Evolutionary conservation across 805 yeast genomes (phyloP).

Genomic region (Metschnikowia lunata): DNA sequence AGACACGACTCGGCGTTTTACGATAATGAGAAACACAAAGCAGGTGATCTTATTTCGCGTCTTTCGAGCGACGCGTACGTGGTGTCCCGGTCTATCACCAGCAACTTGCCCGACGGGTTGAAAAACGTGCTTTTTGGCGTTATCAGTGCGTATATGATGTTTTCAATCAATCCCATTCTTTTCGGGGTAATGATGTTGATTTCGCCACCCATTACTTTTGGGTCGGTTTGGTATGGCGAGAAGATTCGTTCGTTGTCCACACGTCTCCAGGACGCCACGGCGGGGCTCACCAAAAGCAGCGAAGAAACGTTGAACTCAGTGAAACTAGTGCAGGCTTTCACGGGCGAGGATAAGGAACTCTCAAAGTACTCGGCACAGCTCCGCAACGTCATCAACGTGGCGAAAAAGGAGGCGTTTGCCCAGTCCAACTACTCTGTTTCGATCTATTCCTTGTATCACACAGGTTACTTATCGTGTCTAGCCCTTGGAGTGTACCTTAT

Average conservation of each 20-base stretch:
- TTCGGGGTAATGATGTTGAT: constrained; percentile 42
- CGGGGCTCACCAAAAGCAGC: constrained; percentile 40
- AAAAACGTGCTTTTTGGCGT: constrained; percentile 41
- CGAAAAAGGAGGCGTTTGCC: constrained; percentile 42
- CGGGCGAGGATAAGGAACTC: constrained; percentile 40
- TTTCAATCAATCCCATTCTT: constrained; percentile 36
- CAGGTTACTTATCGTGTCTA: constrained; percentile 40
- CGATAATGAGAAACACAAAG: constrained; percentile 42
- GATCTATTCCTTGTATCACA: constrained; percentile 38
- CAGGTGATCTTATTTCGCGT: constrained; percentile 43
- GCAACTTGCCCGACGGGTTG: constrained; percentile 42
- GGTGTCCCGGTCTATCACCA: constrained; percentile 41
- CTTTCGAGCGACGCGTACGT: constrained; percentile 44
- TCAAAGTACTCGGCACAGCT: constrained; percentile 36
- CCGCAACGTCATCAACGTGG: constrained; percentile 38
- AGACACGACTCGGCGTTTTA: constrained; percentile 41
- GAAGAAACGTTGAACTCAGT: constrained; percentile 43
- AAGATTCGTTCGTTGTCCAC: constrained; percentile 39
- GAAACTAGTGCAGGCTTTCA: constrained; percentile 41
- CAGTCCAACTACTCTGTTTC: constrained; percentile 42
- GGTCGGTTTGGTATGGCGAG: constrained; percentile 44
- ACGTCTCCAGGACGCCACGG: constrained; percentile 40
- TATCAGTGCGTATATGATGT: constrained; percentile 43
- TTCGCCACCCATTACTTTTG: constrained; percentile 44
- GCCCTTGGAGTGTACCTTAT: constrained; percentile 42